phyloP scores from a whole-genome alignment of 768 basidiomycete genomes.

The Termitomyces sp. region DNA sequence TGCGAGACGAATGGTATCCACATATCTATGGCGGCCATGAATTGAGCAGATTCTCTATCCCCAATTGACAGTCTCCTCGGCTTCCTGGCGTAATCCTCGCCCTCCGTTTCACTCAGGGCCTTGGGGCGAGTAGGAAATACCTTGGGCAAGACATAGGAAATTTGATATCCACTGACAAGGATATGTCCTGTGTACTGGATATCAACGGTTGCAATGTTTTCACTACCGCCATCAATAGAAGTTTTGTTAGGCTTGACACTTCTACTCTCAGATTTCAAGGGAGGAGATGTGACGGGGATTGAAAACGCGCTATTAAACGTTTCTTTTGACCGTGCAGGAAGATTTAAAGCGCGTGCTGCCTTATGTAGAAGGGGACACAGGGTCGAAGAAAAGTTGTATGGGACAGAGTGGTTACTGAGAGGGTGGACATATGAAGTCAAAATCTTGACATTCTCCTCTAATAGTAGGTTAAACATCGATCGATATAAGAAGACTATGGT shows the following conservation, averaged over 20 bases:
- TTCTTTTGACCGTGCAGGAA: constrained; percentile 54
- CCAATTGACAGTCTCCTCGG: constrained; percentile 48
- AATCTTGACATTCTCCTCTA: constrained; percentile 80
- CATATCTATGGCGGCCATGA: constrained; percentile 79
- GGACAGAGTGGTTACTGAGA: constrained; percentile 60
- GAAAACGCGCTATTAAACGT: constrained; percentile 57
- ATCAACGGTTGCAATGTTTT: constrained; percentile 44
- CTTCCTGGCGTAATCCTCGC: constrained; percentile 20
- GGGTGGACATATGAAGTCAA: constrained; percentile 72
- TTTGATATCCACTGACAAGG: constrained; percentile 69
- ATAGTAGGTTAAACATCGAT: background rate
- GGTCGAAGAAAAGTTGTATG: constrained; percentile 68
- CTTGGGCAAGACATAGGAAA: constrained; percentile 72
- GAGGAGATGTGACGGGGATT: constrained; percentile 22
- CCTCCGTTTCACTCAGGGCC: constrained; percentile 22
- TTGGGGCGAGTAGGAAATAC: constrained; percentile 38
- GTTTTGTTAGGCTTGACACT: constrained; percentile 29
- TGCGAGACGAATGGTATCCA: constrained; percentile 62
- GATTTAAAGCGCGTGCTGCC: constrained; percentile 63
- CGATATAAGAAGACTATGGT: background rate
- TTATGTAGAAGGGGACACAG: constrained; percentile 58
- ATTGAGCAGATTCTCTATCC: constrained; percentile 60
- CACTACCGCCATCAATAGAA: constrained; percentile 18
- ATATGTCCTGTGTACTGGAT: constrained; percentile 68
- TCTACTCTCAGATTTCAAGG: constrained; percentile 23